Base-by-base conservation (phyloP, 371 early-diverging fungal species). In the Syncephalis plumigaleata region DNA sequence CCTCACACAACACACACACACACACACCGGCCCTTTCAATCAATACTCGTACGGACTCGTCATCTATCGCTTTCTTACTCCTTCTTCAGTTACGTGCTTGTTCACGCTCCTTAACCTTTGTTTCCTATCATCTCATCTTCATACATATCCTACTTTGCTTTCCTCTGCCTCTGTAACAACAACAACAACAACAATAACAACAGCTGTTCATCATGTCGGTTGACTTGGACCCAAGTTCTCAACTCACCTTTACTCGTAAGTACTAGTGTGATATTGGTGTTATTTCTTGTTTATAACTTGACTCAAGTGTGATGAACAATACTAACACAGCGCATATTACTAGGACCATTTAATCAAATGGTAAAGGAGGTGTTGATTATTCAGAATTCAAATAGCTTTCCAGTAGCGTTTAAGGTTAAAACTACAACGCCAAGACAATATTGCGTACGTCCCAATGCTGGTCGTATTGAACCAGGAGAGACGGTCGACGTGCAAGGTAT, bases 371-470 rank as follows among this genome's bases (percentile, higher is more conserved):
- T 58, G 13, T 66, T 91, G 40, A 53, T 54, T 20, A 66, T 93
- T 51, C 65, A 60, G 38, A 93, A 93, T 68, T 61, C 70, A 23
- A 68, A 74, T 47, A 65, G 70, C 52, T 54, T 67, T 36, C 72
- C 85, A 0, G 66, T 84, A 27, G 80, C 85, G 9, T 98, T 91
- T 69, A 95, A 98, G 65, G 87, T 98, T 59, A 94, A 94, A 59
- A 98, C 98, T 3, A 98, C 96, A 7, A 89, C 91, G 0, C 98
- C 98, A 17, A 91, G 91, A 64, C 87, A 88, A 60, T 98, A 94
- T 63, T 90, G 88, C 55, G 90, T 98, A 31, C 79, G 92, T 23
- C 96, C 98, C 44, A 98, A 94, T 68, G 76, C 87, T 27, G 95
- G 95, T 18, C 64, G 76, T 42, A 71, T 98, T 46, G 77, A 77